A percentile compares a stretch with the other conserved stretches of the same genome.
Evolutionary conservation across 225 moss, liverwort and hornwort species (phyloP).

Genomic region (Bryum argenteum): DNA sequence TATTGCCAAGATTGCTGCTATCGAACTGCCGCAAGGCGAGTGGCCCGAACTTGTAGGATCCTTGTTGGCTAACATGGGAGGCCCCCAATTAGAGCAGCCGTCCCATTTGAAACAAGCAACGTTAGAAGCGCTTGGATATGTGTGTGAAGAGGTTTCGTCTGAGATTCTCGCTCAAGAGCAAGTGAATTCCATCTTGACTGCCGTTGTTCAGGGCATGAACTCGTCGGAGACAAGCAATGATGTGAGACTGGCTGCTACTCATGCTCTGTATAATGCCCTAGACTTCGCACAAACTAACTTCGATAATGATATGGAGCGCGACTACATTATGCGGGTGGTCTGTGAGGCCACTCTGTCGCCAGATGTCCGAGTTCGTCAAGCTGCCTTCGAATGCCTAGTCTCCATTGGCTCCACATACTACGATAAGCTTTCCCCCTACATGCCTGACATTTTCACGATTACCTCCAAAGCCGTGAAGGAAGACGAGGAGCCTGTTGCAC

Average conservation of each 20-base stretch:
- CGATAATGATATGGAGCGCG: constrained; percentile 66
- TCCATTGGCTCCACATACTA: constrained; percentile 66
- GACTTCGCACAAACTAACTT: constrained; percentile 66
- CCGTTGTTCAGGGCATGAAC: constrained; percentile 67
- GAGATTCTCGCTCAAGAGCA: constrained; percentile 64
- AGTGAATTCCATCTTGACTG: constrained; percentile 64
- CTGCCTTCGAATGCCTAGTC: constrained; percentile 61
- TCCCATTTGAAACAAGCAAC: constrained; percentile 63
- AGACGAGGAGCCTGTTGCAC: constrained; percentile 58
- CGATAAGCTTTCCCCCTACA: constrained; percentile 56
- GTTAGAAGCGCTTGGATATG: constrained; percentile 57
- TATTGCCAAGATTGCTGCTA: constrained; percentile 64
- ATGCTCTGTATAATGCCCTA: constrained; percentile 61
- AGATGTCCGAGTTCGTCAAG: constrained; percentile 59
- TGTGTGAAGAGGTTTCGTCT: constrained; percentile 59
- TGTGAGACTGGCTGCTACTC: constrained; percentile 61
- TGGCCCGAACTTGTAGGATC: constrained; percentile 68
- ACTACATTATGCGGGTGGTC: constrained; percentile 63
- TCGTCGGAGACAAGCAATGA: constrained; percentile 58
- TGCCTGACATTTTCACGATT: constrained; percentile 58
- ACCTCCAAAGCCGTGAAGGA: constrained; percentile 65
- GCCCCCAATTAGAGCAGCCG: constrained; percentile 59
- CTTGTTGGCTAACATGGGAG: constrained; percentile 61
- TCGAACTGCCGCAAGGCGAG: constrained; percentile 63
- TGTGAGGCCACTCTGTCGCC: constrained; percentile 61